A percentile compares a stretch with the other conserved stretches of the same genome.
These are phyloP conservation scores for Aspergillus fumigatus DNA, from an alignment of 2,329 filamentous ascomycete genomes.

Conservation along the genomic window DNA sequence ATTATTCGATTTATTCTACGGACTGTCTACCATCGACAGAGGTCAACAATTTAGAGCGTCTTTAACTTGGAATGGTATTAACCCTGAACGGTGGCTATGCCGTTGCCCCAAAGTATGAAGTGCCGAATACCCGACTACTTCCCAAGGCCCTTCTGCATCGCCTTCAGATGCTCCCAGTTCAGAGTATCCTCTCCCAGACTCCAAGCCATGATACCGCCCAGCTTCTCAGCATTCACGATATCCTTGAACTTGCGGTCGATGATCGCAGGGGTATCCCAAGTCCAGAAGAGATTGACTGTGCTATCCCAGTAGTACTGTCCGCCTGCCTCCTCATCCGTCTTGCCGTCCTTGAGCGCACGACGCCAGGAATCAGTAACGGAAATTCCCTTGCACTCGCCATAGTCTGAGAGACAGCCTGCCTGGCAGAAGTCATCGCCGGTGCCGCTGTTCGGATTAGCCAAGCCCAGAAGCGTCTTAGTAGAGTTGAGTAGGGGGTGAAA, in stretches of 20 bases:
- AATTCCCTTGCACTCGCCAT: constrained; percentile 39
- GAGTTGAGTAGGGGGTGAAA: neutral
- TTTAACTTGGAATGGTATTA: neutral
- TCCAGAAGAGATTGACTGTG: constrained; percentile 62
- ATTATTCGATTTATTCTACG: no score
- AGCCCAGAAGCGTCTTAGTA: neutral
- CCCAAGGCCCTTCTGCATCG: constrained; percentile 33
- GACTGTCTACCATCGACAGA: no score
- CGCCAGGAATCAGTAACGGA: constrained; percentile 56
- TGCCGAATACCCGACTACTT: neutral
- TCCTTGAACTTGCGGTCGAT: constrained; percentile 59
- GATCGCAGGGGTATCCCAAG: constrained; percentile 62
- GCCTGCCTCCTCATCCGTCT: constrained; percentile 54
- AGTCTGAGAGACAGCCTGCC: constrained; percentile 35
- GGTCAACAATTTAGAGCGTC: neutral
- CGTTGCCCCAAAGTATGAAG: neutral
- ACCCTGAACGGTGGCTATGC: neutral
- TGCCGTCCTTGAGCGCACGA: constrained; percentile 50
- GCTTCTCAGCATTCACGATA: constrained; percentile 51
- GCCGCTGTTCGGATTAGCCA: constrained; percentile 22
- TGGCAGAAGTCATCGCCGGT: constrained; percentile 27
- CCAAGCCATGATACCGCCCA: constrained; percentile 74
- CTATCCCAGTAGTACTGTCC: constrained; percentile 67
- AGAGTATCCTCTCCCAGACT: constrained; percentile 63
- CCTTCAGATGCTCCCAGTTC: constrained; percentile 42